phyloP scores from a whole-genome alignment of 2,329 filamentous ascomycete genomes.

The Cladophialophora carrionii region DNA sequence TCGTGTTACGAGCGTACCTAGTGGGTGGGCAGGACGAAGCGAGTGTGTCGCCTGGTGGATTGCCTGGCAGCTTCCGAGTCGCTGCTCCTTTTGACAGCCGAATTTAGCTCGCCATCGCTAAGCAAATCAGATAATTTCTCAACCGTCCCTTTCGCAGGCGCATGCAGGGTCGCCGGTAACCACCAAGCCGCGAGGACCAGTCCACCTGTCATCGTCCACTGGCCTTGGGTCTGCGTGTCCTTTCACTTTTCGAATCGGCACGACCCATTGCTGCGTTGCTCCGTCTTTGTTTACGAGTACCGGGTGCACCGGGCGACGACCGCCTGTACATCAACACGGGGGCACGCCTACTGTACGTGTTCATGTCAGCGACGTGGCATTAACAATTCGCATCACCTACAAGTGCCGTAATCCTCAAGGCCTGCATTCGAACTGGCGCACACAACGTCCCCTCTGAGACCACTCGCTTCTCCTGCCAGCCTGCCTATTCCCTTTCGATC shows the following conservation, averaged over 20 bases:
- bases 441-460: background rate
- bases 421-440: background rate
- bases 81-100: slow-evolving; percentile 1
- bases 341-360: background rate
- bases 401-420: too few species aligned
- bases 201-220: background rate
- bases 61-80: background rate
- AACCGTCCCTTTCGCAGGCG: background rate
- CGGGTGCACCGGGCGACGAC: background rate
- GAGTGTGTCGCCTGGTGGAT: background rate
- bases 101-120: slow-evolving; percentile 14
- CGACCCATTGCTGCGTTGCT: slow-evolving; percentile 14
- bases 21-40: background rate
- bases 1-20: too few species aligned
- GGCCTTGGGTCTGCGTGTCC: background rate
- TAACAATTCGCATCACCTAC: background rate
- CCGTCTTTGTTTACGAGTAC: slow-evolving; percentile 14
- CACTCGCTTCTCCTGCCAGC: background rate
- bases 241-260: slow-evolving; percentile 11
- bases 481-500: background rate
- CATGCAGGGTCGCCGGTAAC: slow-evolving; percentile 3
- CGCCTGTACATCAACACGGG: background rate
- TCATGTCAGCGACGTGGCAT: background rate
- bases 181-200: slow-evolving; percentile 1
- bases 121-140: slow-evolving; percentile 23